Conservation (phyloP, 768 basidiomycete species). For the Lanmaoa pseudosensibilis region DNA sequence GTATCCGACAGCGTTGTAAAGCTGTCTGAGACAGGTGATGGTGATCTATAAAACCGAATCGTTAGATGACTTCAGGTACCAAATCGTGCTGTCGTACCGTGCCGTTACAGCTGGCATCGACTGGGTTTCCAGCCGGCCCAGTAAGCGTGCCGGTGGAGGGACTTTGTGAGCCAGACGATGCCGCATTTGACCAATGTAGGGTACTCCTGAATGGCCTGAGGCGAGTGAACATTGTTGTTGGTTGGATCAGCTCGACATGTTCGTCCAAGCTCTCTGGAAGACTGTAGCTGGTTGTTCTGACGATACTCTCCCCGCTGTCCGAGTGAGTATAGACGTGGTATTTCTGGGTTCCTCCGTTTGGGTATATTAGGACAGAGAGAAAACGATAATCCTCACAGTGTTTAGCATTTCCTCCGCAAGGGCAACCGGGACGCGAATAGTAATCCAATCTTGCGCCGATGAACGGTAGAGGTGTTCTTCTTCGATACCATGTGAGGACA, state of each 20-base stretch:
- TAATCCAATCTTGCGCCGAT: slow-evolving; percentile 70
- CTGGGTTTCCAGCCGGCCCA: slow-evolving; percentile 36
- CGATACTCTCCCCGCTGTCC: slow-evolving; percentile 49
- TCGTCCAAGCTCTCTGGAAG: slow-evolving; percentile 57
- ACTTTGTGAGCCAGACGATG: not conserved
- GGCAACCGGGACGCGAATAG: slow-evolving; percentile 53
- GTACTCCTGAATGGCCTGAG: slow-evolving; percentile 44
- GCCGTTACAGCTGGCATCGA: slow-evolving; percentile 49
- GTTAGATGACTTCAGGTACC: not conserved
- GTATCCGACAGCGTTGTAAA: slow-evolving; percentile 55
- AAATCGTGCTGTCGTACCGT: slow-evolving; percentile 19
- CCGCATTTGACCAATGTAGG: slow-evolving; percentile 31
- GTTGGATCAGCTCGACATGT: slow-evolving; percentile 69
- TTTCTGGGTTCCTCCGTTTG: slow-evolving; percentile 38
- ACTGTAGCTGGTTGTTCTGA: slow-evolving; percentile 70
- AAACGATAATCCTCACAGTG: slow-evolving; percentile 45
- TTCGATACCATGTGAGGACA: slow-evolving; percentile 52
- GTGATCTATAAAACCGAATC: slow-evolving; percentile 40
- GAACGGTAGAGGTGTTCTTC: slow-evolving; percentile 52
- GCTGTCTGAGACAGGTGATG: slow-evolving; percentile 49
- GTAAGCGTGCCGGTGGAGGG: slow-evolving; percentile 19
- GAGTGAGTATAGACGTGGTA: slow-evolving; percentile 63
- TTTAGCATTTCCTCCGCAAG: slow-evolving; percentile 70
- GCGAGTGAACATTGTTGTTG: slow-evolving; percentile 66
- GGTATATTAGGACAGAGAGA: not conserved